Base-by-base conservation (phyloP, 352 stramenopile genomes). In the Phytophthora hybrid region DNA sequence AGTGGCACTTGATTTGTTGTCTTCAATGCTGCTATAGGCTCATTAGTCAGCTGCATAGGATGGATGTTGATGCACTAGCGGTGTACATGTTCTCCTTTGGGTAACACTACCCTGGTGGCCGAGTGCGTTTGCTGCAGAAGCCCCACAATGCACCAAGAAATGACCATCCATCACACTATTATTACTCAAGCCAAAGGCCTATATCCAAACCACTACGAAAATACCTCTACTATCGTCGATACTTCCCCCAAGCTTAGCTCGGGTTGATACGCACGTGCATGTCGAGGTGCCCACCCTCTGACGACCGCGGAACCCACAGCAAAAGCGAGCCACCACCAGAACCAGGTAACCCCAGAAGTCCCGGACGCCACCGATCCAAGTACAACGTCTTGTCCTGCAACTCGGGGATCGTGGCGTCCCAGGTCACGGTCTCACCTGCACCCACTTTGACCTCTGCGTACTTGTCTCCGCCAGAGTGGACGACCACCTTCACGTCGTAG, bases 361-460 rank as follows among this genome's bases (percentile, higher is more conserved):
- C 54, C 2, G 66, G 52, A 21, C 66, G 21, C 66, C 66, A 74
- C 3, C 66, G 66, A 63, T 69, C 66, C 39, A 74, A 37, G 11
- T 74, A 74, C 52, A 74, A 5, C 1, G 46, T 47, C 53, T 69
- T 74, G 10, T 74, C 66, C 34, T 74, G 66, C 10, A 74, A 29
- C 46, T 69, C 39, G 3, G 41, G 19, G 13, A 74, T 23, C 6
- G 52, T 69, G 7, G 66, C 55, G 5, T 63, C 54, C 66, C 66
- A 74, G 3, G 59, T 74, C 32, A 54, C 66, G 4, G 59, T 63
- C 5, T 32, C 53, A 6, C 59, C 41, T 3, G 61, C 59, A 2
- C 41, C 10, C 11, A 76, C 69, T 7, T 71, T 41, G 3, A 75
- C 49, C 21, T 76, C 57, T 0, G 37, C 57, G 8, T 68, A 39